A percentile compares a stretch with the other conserved stretches of the same genome.
Evolutionary conservation across 352 stramenopile genomes (phyloP).

Genomic region (Globisporangium megalacanthum): DNA sequence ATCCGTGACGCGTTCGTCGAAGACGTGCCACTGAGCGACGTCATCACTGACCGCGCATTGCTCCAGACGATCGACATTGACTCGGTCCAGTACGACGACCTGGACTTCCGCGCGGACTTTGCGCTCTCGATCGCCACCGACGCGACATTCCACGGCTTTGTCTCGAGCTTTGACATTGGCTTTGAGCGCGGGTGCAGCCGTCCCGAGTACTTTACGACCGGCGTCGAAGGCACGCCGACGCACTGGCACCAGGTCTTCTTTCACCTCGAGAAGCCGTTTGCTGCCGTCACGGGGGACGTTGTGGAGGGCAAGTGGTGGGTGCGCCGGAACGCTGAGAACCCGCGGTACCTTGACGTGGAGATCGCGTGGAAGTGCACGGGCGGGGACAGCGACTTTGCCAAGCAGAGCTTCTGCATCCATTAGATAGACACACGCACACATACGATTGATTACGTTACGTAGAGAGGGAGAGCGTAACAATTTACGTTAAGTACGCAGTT

Average conservation of each 20-base stretch:
- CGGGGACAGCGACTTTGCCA: constrained; percentile 26
- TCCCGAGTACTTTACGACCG: constrained; percentile 95
- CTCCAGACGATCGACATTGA: constrained; percentile 87
- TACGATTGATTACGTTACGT: neutral
- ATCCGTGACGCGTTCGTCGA: constrained; percentile 96
- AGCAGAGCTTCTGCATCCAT: constrained; percentile 76
- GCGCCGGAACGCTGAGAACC: constrained; percentile 89
- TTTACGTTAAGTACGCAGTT: neutral
- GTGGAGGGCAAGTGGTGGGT: constrained; percentile 85
- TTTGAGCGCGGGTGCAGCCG: constrained; percentile 92
- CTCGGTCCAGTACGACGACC: constrained; percentile 89
- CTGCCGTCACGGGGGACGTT: constrained; percentile 62
- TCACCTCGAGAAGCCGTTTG: constrained; percentile 86
- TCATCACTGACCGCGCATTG: constrained; percentile 87
- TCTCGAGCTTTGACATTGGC: constrained; percentile 96
- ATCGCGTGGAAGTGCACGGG: constrained; percentile 64
- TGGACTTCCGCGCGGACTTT: constrained; percentile 93
- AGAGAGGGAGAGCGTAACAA: neutral
- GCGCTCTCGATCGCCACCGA: constrained; percentile 78
- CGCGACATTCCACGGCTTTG: constrained; percentile 93
- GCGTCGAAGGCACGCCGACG: constrained; percentile 87
- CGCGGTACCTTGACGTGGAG: constrained; percentile 91
- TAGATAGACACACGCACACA: constrained; percentile 28
- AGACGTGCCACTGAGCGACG: constrained; percentile 83
- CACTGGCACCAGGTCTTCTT: constrained; percentile 99